A percentile compares a stretch with the other conserved stretches of the same genome.
phyloP scores from a whole-genome alignment of 768 basidiomycete species.

The Rhodotorula graminis region DNA sequence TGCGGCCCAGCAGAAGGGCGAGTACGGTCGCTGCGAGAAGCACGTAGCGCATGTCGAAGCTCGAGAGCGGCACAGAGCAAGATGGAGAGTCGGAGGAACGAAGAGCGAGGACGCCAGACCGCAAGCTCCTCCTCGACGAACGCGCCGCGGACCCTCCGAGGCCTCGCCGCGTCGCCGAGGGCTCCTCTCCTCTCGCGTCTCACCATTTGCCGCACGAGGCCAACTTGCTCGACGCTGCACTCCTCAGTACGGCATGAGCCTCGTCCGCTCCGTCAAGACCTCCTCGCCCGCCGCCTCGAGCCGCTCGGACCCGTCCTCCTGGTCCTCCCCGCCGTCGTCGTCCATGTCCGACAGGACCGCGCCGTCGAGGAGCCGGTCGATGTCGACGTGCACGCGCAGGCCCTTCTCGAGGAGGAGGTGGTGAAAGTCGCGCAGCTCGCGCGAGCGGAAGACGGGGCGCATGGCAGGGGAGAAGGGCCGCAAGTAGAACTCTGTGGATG shows the following conservation, averaged over 20 bases:
- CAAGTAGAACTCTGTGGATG: slow-evolving; percentile 49
- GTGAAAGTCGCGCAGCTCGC: slow-evolving; percentile 47
- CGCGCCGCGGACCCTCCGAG: background rate
- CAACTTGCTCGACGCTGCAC: too few species aligned
- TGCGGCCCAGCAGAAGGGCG: background rate
- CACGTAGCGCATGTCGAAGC: background rate
- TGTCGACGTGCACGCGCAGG: slow-evolving; percentile 44
- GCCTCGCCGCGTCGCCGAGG: background rate
- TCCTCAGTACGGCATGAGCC: slow-evolving; percentile 46
- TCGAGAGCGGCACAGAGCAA: background rate
- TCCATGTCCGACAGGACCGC: slow-evolving; percentile 30
- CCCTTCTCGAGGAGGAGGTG: slow-evolving; percentile 49
- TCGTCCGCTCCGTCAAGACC: slow-evolving; percentile 43
- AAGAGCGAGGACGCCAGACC: background rate
- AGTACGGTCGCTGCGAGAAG: background rate
- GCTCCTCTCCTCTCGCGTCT: background rate
- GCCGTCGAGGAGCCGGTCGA: slow-evolving; percentile 44
- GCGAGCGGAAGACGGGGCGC: slow-evolving; percentile 45
- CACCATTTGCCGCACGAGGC: background rate
- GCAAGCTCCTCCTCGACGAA: background rate
- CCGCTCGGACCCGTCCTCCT: slow-evolving; percentile 18
- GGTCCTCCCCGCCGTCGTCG: slow-evolving; percentile 15
- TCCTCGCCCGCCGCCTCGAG: slow-evolving; percentile 42
- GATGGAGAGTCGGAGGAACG: too few species aligned
- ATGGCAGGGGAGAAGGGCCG: slow-evolving; percentile 47